These are phyloP conservation scores for Gossypium stocksii DNA, from an alignment of 345 rosid genomes.

Conservation along the genomic window DNA sequence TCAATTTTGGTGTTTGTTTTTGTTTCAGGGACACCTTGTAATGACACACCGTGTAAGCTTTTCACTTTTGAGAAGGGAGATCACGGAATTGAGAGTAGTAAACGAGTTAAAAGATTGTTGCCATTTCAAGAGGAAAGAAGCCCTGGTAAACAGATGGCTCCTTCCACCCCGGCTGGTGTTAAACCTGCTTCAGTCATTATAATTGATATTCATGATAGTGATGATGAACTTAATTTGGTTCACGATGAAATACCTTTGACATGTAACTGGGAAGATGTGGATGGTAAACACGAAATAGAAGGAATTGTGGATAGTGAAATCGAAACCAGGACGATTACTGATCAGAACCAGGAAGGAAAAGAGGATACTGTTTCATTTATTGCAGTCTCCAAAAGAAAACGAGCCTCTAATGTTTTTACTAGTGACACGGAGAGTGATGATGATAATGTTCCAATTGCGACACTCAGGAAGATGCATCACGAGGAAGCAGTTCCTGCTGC, in stretches of 20 bases:
- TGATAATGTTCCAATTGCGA: conserved; percentile 41
- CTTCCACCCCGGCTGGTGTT: conserved; percentile 38
- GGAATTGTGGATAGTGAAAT: conserved; percentile 18
- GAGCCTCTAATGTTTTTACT: conserved; percentile 39
- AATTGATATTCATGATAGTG: conserved; percentile 47
- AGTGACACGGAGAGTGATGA: conserved; percentile 60
- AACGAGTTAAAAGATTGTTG: conserved; percentile 38
- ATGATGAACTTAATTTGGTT: conserved; percentile 33
- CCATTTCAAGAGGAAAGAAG: conserved; percentile 39
- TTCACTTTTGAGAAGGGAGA: conserved; percentile 15
- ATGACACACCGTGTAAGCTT: conserved; percentile 27
- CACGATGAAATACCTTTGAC: neutral
- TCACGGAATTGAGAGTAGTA: conserved; percentile 8
- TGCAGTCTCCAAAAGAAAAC: conserved; percentile 47
- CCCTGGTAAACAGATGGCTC: conserved; percentile 33
- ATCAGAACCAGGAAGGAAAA: conserved; percentile 29
- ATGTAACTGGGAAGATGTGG: conserved; percentile 9
- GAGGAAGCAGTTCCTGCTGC: conserved; percentile 14
- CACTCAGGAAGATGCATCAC: conserved; percentile 34
- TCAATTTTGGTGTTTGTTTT: conserved; percentile 3
- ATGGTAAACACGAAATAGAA: conserved; percentile 8
- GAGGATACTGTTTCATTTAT: conserved; percentile 20
- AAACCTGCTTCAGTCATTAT: conserved; percentile 20
- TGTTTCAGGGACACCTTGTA: conserved; percentile 34
- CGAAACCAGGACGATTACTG: conserved; percentile 13